A percentile compares a stretch with the other conserved stretches of the same genome.
Evolutionary conservation across 345 rosid genomes (phyloP).

Genomic region (Ceriops tagal): DNA sequence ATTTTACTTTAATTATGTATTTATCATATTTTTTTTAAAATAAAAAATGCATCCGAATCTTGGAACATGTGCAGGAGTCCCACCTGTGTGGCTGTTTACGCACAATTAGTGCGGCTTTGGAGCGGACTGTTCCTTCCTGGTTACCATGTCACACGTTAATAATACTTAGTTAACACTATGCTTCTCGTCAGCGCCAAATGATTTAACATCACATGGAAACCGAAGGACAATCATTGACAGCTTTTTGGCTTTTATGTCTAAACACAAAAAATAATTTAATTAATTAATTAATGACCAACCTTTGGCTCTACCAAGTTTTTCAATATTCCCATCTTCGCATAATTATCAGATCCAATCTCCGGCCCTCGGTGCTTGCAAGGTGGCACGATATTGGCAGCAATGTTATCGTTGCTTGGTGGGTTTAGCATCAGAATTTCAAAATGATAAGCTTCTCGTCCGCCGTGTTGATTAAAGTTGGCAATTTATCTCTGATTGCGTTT

Average conservation of each 20-base stretch:
- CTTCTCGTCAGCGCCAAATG: slow-evolving; percentile 1
- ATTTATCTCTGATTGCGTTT: neutral
- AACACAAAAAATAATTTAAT: neutral
- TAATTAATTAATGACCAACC: neutral
- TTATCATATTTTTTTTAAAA: too few species aligned
- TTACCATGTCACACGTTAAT: neutral
- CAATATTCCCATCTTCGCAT: neutral
- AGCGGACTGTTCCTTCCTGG: neutral
- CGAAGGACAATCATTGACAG: slow-evolving; percentile 27
- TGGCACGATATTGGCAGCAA: neutral
- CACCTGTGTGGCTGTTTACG: slow-evolving; percentile 3
- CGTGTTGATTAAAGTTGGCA: neutral
- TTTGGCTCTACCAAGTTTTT: neutral
- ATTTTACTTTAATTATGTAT: too few species aligned
- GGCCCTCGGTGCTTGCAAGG: slow-evolving; percentile 11
- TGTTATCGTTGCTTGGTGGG: too few species aligned
- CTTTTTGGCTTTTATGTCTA: slow-evolving; percentile 29
- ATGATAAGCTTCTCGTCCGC: neutral
- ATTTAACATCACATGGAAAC: slow-evolving; percentile 29
- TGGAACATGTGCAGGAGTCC: too few species aligned
- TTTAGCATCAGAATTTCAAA: too few species aligned
- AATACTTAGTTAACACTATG: slow-evolving; percentile 2
- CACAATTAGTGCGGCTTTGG: neutral
- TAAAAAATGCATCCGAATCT: too few species aligned
- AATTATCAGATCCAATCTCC: slow-evolving; percentile 10